Base-by-base conservation (phyloP, 768 basidiomycete species). In the Boletus patriciae region DNA sequence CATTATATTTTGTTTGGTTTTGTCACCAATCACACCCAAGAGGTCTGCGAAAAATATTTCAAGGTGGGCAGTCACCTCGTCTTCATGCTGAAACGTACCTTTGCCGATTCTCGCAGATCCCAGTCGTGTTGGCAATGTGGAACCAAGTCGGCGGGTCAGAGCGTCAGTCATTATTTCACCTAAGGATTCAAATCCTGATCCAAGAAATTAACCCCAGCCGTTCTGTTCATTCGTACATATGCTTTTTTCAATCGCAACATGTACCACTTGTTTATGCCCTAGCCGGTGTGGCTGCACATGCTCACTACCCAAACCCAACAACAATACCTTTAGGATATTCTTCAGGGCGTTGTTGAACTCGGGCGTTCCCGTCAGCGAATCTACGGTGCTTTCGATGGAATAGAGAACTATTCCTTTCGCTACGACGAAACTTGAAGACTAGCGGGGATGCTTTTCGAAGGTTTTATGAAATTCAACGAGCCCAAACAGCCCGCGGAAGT, bases 131-230 rank as follows among this genome's bases (percentile, higher is more conserved):
- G 47, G 88, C 88, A 18, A 87, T 90, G 84, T 91, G 88, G 88
- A 92, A 92, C 64, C 90, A 91, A 80, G 88, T 90, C 52, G 85
- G 87, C n/a, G n/a, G n/a, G 44, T 88, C 88, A 46, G 87, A 91
- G 76, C 84, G 87, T 86, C 59, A 58, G 78, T 74, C 49, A 13
- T 38, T 42, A 25, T 34, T 44, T 46, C n/a, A 29, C 33, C 16
- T 6, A 6, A 3, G 18, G 12, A 41, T 31, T 36, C 48, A n/a
- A 8, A 19, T 43, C 13, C 51, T 62, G 27, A 66, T 55, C 44
- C 33, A 58, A 37, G 31, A 33, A 52, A 41, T 62, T 54, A 7
- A 54, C 5, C 50, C 21, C 62, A 89, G 87, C 84, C 59, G 87
- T 92, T 51, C 81, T 92, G 48, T 80, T 92, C 61, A 92, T 92